Base-by-base conservation (phyloP, 805 yeast species). In the Candida pseudoglaebosa region DNA sequence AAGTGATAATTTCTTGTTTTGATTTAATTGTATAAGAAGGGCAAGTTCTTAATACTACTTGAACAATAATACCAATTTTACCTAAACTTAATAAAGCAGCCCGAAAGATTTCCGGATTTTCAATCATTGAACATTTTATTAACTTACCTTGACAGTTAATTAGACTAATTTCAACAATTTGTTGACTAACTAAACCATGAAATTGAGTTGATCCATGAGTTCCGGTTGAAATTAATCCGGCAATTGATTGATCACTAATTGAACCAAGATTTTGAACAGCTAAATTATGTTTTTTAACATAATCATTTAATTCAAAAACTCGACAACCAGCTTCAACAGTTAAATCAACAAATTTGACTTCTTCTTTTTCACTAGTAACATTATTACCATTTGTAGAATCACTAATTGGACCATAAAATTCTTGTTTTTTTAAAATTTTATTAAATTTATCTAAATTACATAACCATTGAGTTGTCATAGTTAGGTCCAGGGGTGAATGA, bases 181-280 rank as follows among this genome's bases (percentile, higher is more conserved):
- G 96, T 51, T 88, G 91, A 6, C 93, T 78, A 2, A 91, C 84
- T 26, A 90, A 69, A 1, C 98, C 97, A 53, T 93, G 98, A 57
- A 75, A 86, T 30, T 91, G 95, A 7, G 95, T 82, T 0, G 97
- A 84, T 5, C 99, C 99, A 56, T 91, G 99, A 0, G 98, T 89
- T 20, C 98, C 98, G 0, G 98, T 91, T 2, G 95, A 84, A 32
- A 93, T 88, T 47, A 90, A 80, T n/a, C 99, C 99, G 3, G 95
- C 98, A 18, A 89, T 71, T 12, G 95, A 84, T 58, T 91, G 98
- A 45, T 88, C 96, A 29, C 93, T 80, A 38, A 91, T 91, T 1
- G 97, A 89, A 1, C 98, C 98, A 52, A 93, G 67, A 53, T 85
- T 91, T 61, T 91, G 98, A 41, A 91, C 68, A 4, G 96, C 95